Evolutionary conservation across 2,329 filamentous ascomycete genomes (phyloP).

Genomic region (Aspergillus vadensis): DNA sequence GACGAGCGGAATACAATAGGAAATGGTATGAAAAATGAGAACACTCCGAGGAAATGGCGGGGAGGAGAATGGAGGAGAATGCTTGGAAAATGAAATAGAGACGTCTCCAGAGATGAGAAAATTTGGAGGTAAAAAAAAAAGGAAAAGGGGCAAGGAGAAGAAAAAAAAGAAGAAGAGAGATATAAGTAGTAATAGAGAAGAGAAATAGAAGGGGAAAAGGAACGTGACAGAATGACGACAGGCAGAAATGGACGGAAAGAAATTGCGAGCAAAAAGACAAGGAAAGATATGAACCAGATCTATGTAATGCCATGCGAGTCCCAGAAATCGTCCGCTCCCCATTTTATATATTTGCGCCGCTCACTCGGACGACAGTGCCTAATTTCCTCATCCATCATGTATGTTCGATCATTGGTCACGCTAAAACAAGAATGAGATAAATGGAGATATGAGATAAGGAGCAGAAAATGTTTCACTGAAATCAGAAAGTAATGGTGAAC

Average conservation of each 20-base stretch:
- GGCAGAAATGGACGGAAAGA: conserved; percentile 17
- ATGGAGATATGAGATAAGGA: conserved; percentile 22
- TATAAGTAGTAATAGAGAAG: conserved; percentile 21
- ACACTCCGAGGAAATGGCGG: conserved; percentile 7
- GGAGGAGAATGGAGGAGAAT: conserved; percentile 11
- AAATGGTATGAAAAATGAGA: conserved; percentile 24
- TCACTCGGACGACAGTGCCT: conserved; percentile 37
- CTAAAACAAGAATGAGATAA: conserved; percentile 42
- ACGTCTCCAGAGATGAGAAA: conserved; percentile 11
- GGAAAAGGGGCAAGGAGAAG: conserved; percentile 18
- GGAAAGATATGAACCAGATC: conserved; percentile 40
- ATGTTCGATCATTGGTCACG: conserved; percentile 46
- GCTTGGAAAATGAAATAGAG: conserved; percentile 15
- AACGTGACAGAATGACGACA: conserved; percentile 18
- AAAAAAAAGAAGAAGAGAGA: conserved; percentile 21
- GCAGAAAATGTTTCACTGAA: conserved; percentile 18
- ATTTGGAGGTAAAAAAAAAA: conserved; percentile 25
- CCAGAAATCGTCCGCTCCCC: conserved; percentile 41
- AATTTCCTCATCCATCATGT: conserved; percentile 43
- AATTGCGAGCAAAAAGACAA: conserved; percentile 19
- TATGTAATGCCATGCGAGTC: conserved; percentile 45
- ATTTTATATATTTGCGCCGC: conserved; percentile 43
- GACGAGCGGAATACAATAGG: conserved; percentile 36
- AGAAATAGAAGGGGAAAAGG: conserved; percentile 17
- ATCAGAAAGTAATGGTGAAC: conserved; percentile 17